Evolutionary conservation across 1,284 basidiomycete species (phyloP), one percentile per base, ranked within the genome.

Genomic region (Gomphus bonarii): DNA sequence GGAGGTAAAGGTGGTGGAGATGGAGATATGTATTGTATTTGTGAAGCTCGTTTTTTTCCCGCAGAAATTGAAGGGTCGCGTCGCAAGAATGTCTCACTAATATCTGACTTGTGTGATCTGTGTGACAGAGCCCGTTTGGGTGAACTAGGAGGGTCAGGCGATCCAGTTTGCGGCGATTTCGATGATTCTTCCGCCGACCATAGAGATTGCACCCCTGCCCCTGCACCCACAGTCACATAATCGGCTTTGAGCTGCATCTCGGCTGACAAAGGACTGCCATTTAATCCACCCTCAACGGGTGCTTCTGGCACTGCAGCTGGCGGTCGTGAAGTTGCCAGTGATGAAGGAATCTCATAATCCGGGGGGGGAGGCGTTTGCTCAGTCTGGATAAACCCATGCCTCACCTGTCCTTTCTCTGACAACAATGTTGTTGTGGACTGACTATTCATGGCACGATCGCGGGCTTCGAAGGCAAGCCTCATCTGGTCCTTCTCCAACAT

Each of bases 1-100:
- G 87, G 87, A 70, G 77, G 72, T 55, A 90, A 71, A 0, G 85
- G 85, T 0, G 82, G 83, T 0, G 73, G 66, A 4, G 66, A 68
- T 8, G 60, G 64, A 38, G 59, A 60, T 50, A 53, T 59, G 28
- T 28, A 42, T 57, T 38, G n/a, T n/a, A 58, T 50, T 51, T 59
- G 43, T 14, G 58, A 49, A 8, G 56, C 63, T 30, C 59, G 60
- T 30, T 57, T 55, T 50, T 64, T 64, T 22, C 63, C 63, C 40
- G 51, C 55, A 42, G 62, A 62, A 42, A 63, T 62, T 18, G 55
- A 59, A 12, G 62, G 62, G 54, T 64, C 62, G 18, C 63, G 62
- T 30, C 59, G 60, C 20, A 61, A 51, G 11, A 52, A 46, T 30
- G 30, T 54, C 48, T 58, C 55, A 43, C 54, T 56, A 20, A 36